phyloP scores from a whole-genome alignment of 352 stramenopile species.

The Globisporangium camurandrum region DNA sequence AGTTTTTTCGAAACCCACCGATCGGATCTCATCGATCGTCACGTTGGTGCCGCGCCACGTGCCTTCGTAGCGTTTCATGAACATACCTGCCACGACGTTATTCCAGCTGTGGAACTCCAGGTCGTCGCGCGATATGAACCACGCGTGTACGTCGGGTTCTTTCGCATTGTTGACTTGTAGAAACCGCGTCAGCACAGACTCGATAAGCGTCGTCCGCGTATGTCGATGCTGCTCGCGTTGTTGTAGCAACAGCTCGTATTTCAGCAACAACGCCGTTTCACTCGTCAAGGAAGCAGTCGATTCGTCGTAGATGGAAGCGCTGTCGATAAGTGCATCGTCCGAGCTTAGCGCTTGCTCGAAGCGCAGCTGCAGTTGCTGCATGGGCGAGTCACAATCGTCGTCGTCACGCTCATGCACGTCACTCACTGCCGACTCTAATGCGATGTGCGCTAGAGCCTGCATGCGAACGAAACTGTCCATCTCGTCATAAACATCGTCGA shows the following conservation, averaged over 20 bases:
- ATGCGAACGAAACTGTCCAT: not conserved
- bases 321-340: not conserved
- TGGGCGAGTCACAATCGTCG: not conserved
- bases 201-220: not conserved
- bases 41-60: not conserved
- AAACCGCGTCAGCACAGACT: not conserved
- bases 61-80: not conserved
- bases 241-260: not conserved
- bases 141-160: not conserved
- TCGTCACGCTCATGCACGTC: not conserved
- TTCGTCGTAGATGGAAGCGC: too few species aligned
- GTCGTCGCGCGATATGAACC: conserved; percentile 3
- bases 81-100: not conserved
- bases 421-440: not conserved
- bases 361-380: not conserved
- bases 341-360: not conserved
- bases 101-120: conserved; percentile 2
- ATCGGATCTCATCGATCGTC: not conserved
- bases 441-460: not conserved
- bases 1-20: not conserved
- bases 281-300: not conserved
- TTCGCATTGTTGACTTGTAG: not conserved
- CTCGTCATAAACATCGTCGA: not conserved
- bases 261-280: not conserved
- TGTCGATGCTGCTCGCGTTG: not conserved